Percentiles rank a stretch among this genome's conserved stretches.
phyloP scores from a whole-genome alignment of 2,329 filamentous ascomycete species.

The Pseudocercospora eumusae region DNA sequence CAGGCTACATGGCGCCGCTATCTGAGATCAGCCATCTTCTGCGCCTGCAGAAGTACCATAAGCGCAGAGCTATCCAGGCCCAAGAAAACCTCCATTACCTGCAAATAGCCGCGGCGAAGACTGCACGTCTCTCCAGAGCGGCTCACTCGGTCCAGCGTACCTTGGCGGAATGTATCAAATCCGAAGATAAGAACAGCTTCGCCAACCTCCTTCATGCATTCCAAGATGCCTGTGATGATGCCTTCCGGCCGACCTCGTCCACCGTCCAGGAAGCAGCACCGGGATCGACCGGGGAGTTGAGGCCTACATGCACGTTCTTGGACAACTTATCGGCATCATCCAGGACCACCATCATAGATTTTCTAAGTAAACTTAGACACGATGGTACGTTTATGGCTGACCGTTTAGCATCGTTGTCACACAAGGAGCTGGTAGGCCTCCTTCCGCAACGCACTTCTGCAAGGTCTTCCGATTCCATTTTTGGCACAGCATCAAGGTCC shows the following conservation, averaged over 20 bases:
- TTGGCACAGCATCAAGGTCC: conserved; percentile 57
- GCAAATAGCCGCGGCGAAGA: conserved; percentile 72
- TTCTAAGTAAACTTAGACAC: conserved; percentile 78
- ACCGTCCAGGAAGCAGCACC: conserved; percentile 56
- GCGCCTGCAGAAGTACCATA: conserved; percentile 75
- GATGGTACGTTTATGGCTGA: conserved; percentile 87
- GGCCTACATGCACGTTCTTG: conserved; percentile 47
- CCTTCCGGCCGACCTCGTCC: conserved; percentile 59
- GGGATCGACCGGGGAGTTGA: conserved; percentile 64
- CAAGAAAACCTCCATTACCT: conserved; percentile 72
- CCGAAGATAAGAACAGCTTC: conserved; percentile 77
- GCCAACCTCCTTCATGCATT: conserved; percentile 73
- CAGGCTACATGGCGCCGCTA: conserved; percentile 41
- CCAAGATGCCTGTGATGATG: conserved; percentile 73
- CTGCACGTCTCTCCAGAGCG: conserved; percentile 71
- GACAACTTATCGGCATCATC: conserved; percentile 75
- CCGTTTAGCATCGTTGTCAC: conserved; percentile 73
- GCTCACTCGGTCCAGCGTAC: conserved; percentile 74
- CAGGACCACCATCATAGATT: conserved; percentile 72
- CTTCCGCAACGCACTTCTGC: conserved; percentile 75
- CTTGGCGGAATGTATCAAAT: conserved; percentile 74
- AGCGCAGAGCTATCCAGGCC: conserved; percentile 74
- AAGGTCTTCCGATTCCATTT: conserved; percentile 80
- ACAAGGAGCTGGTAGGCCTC: conserved; percentile 74
- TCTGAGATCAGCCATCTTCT: conserved; percentile 78